Evolutionary conservation across 2,329 filamentous ascomycete genomes (phyloP).

Genomic region (Chaetomiaceae sp.): DNA sequence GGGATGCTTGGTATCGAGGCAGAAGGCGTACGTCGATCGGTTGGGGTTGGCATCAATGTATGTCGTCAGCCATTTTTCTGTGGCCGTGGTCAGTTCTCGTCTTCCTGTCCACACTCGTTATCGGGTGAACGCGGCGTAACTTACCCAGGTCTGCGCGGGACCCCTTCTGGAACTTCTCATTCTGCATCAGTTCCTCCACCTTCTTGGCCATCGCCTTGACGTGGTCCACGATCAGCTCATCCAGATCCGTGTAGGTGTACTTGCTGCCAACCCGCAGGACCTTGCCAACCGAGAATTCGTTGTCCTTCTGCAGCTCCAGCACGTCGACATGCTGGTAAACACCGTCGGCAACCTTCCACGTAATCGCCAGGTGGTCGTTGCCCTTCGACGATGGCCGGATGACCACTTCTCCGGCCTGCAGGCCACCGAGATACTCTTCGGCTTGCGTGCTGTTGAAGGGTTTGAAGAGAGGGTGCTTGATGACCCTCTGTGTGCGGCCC

Average conservation of each 20-base stretch:
- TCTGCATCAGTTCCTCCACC: conserved; percentile 90
- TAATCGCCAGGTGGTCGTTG: conserved; percentile 89
- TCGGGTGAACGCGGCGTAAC: conserved; percentile 31
- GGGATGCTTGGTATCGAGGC: conserved; percentile 83
- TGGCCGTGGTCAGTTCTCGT: background rate
- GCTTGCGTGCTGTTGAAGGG: conserved; percentile 90
- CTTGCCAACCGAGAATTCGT: conserved; percentile 88
- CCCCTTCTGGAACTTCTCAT: conserved; percentile 88
- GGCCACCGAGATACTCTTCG: conserved; percentile 85
- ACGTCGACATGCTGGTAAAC: conserved; percentile 99
- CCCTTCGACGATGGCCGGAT: conserved; percentile 95
- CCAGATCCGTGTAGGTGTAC: conserved; percentile 90
- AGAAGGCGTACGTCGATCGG: conserved; percentile 91
- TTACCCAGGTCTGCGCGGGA: conserved; percentile 79
- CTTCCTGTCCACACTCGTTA: background rate
- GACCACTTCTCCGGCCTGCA: conserved; percentile 82
- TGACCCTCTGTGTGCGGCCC: conserved; percentile 84
- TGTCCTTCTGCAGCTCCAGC: conserved; percentile 93
- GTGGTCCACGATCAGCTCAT: conserved; percentile 95
- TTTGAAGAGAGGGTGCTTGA: conserved; percentile 95
- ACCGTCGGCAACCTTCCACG: conserved; percentile 94
- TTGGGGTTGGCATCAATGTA: conserved; percentile 96
- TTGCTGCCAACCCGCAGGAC: conserved; percentile 81
- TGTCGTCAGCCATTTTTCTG: conserved; percentile 87
- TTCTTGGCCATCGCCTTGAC: conserved; percentile 97